Conservation (phyloP, 306 rosid species). For the Phaseolus lunatus region DNA sequence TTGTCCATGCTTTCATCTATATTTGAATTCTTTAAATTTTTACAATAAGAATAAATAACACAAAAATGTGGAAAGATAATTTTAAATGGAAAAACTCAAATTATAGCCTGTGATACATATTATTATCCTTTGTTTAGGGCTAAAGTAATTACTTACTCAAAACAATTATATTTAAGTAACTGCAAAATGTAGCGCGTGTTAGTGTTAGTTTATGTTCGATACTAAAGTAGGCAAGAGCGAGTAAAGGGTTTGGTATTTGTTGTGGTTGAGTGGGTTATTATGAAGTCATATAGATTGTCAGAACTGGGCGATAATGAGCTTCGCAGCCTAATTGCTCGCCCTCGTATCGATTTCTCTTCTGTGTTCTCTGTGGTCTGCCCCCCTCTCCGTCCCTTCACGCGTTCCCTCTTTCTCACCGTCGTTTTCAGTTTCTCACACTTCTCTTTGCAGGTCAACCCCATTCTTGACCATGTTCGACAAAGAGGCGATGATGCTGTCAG, state of each 20-base stretch:
- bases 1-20: too few species aligned
- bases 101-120: too few species aligned
- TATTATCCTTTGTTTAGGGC: too few species aligned
- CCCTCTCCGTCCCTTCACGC: neutral
- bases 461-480: slow-evolving; percentile 65
- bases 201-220: neutral
- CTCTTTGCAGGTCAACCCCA: slow-evolving; percentile 67
- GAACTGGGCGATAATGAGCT: slow-evolving; percentile 62
- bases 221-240: too few species aligned
- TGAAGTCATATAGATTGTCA: slow-evolving; percentile 79
- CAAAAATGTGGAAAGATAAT: too few species aligned
- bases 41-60: neutral
- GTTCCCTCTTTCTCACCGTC: neutral
- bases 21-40: too few species aligned
- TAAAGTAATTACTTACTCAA: too few species aligned
- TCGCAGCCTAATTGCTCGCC: slow-evolving; percentile 74
- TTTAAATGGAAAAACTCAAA: too few species aligned
- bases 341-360: slow-evolving; percentile 83
- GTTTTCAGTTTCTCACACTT: neutral
- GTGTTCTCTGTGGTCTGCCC: slow-evolving; percentile 62
- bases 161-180: too few species aligned
- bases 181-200: too few species aligned
- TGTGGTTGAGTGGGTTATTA: slow-evolving; percentile 35
- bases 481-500: slow-evolving; percentile 75
- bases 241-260: neutral